phyloP scores from a whole-genome alignment of 2,329 filamentous ascomycete genomes.

The Curvularia eragrostidis region DNA sequence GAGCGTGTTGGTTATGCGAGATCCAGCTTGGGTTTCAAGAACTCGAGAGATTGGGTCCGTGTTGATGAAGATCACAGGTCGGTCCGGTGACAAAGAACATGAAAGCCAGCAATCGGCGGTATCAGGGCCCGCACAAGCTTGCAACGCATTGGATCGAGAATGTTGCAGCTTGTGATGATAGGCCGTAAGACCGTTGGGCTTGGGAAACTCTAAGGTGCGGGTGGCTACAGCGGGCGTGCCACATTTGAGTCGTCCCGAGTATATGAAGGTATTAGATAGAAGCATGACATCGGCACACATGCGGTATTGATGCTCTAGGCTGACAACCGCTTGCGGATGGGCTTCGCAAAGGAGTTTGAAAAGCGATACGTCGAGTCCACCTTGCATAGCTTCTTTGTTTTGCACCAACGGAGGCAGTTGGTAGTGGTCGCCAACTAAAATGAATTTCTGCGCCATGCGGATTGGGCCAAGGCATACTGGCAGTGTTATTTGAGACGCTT shows the following conservation, averaged over 20 bases:
- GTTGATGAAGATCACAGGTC: constrained; percentile 85
- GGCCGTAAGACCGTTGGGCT: constrained; percentile 39
- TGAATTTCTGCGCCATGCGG: constrained; percentile 88
- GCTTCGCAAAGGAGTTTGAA: constrained; percentile 92
- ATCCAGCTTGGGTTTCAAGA: constrained; percentile 74
- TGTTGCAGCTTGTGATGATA: constrained; percentile 42
- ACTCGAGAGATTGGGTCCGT: constrained; percentile 75
- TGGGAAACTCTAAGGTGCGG: constrained; percentile 71
- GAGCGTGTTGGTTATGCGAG: constrained; percentile 85
- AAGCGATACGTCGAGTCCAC: constrained; percentile 88
- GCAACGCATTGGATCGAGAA: constrained; percentile 12
- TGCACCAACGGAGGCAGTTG: constrained; percentile 93
- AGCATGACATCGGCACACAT: constrained; percentile 99
- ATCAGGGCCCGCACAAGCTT: constrained; percentile 59
- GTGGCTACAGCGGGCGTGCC: constrained; percentile 78
- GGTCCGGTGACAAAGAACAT: constrained; percentile 70
- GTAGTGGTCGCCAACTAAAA: constrained; percentile 95
- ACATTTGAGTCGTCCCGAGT: constrained; percentile 87
- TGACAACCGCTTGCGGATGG: constrained; percentile 87
- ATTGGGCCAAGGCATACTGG: constrained; percentile 95
- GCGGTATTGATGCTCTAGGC: constrained; percentile 93
- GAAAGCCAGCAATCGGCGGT: constrained; percentile 73
- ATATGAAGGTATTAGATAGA: constrained; percentile 91
- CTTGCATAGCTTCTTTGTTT: constrained; percentile 83
- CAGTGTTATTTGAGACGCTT: constrained; percentile 95